Evolutionary conservation across 2,329 filamentous ascomycete species (phyloP).

Genomic region (Sarocladiaceae sp.): DNA sequence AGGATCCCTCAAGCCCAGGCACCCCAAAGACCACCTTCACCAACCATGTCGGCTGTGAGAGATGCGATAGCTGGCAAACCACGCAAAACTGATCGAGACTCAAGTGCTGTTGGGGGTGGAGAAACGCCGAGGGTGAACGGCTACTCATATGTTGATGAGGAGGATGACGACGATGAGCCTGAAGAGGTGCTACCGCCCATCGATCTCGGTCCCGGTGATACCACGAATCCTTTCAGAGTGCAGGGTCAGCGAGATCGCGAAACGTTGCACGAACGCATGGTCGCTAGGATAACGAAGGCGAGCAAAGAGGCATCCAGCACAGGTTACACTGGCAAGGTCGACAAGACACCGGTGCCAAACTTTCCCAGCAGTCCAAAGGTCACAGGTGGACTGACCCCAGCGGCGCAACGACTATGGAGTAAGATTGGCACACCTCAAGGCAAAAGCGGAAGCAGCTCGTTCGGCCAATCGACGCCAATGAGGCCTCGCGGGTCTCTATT

Average conservation of each 20-base stretch:
- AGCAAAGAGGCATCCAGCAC: slow-evolving; percentile 58
- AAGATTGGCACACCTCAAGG: slow-evolving; percentile 46
- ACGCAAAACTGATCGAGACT: slow-evolving; percentile 56
- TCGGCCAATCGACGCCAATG: slow-evolving; percentile 30
- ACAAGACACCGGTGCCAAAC: slow-evolving; percentile 58
- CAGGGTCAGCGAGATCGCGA: slow-evolving; percentile 70
- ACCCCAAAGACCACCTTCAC: slow-evolving; percentile 56
- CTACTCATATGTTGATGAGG: slow-evolving; percentile 89
- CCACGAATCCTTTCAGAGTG: slow-evolving; percentile 76
- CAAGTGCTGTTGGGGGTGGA: slow-evolving; percentile 46
- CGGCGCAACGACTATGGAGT: slow-evolving; percentile 62
- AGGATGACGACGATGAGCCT: slow-evolving; percentile 40
- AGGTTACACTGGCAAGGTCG: slow-evolving; percentile 53
- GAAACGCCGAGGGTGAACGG: slow-evolving; percentile 91
- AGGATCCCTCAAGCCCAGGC: slow-evolving; percentile 54
- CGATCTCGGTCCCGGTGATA: slow-evolving; percentile 51
- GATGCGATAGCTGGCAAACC: slow-evolving; percentile 76
- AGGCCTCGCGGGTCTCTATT: slow-evolving; percentile 32
- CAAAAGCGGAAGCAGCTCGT: slow-evolving; percentile 24
- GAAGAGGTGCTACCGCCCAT: slow-evolving; percentile 32
- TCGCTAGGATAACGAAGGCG: slow-evolving; percentile 69
- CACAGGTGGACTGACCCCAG: slow-evolving; percentile 60
- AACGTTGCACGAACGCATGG: slow-evolving; percentile 76
- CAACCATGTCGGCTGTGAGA: slow-evolving; percentile 75
- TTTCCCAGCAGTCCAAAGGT: slow-evolving; percentile 62